Conservation (phyloP, 768 basidiomycete species). For the Baorangia bicolor region DNA sequence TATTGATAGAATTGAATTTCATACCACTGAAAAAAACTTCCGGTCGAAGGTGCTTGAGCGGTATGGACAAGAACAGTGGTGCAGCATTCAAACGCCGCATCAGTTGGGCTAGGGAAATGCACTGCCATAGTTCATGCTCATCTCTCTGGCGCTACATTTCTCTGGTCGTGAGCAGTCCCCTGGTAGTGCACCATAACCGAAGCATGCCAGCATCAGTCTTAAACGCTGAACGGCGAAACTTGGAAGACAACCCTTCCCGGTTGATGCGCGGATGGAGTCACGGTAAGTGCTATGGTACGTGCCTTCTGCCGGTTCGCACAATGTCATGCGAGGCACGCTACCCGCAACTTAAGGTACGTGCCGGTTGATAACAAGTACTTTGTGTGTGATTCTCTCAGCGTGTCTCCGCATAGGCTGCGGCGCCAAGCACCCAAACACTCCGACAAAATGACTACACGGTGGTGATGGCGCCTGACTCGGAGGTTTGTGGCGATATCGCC, state of each 20-base stretch:
- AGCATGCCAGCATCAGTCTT: neutral
- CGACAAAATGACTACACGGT: neutral
- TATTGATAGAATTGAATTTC: constrained; percentile 28
- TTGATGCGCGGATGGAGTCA: neutral
- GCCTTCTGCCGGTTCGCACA: neutral
- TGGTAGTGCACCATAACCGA: neutral
- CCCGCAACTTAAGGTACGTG: neutral
- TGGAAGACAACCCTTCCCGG: neutral
- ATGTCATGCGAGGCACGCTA: neutral
- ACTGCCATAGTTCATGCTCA: neutral
- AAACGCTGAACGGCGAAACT: neutral
- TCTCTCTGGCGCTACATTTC: neutral
- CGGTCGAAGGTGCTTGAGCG: neutral
- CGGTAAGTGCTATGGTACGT: neutral
- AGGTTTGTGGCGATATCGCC: neutral
- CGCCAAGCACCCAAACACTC: neutral
- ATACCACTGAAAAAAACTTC: constrained; percentile 19
- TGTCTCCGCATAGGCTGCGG: neutral
- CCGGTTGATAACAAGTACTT: neutral
- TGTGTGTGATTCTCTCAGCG: neutral
- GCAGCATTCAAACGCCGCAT: neutral
- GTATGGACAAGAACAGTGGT: neutral
- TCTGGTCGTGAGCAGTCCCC: neutral
- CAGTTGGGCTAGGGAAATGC: neutral
- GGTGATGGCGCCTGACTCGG: neutral